A percentile compares a stretch with the other conserved stretches of the same genome.
These are phyloP conservation scores for Athelia sp. DNA, from an alignment of 1,284 basidiomycete genomes.

Conservation along the genomic window DNA sequence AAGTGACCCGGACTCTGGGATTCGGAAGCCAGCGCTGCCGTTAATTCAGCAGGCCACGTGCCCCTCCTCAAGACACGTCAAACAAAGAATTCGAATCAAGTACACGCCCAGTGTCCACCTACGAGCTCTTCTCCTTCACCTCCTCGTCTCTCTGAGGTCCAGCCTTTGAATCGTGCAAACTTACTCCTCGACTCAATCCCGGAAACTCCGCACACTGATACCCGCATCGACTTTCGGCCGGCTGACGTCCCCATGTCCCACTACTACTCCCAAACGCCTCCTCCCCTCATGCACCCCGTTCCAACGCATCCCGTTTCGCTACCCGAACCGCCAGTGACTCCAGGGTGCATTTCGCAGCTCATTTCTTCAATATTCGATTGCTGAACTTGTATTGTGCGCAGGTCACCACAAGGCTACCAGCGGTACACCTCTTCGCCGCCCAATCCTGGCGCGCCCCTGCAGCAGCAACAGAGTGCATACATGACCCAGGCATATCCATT, in stretches of 20 bases:
- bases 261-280: conserved; percentile 59
- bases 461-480: conserved; percentile 23
- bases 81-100: too few relatives aligned
- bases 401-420: conserved; percentile 72
- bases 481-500: conserved; percentile 32
- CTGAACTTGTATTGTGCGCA: conserved; percentile 12
- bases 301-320: conserved; percentile 88
- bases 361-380: too few relatives aligned
- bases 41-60: too few relatives aligned
- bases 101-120: too few relatives aligned
- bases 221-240: background rate
- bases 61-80: too few relatives aligned
- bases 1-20: too few relatives aligned
- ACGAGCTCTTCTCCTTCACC: too few relatives aligned
- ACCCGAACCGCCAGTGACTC: conserved; percentile 83
- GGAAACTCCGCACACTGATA: background rate
- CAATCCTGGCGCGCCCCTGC: conserved; percentile 26
- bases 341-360: conserved; percentile 19
- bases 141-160: too few relatives aligned
- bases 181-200: too few relatives aligned
- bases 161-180: too few relatives aligned
- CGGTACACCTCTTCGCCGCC: conserved; percentile 64
- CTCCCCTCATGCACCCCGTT: conserved; percentile 83
- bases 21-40: too few relatives aligned
- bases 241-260: conserved; percentile 26